A percentile compares a stretch with the other conserved stretches of the same genome.
These are phyloP conservation scores for Penicillium sp. DNA, from an alignment of 2,329 filamentous ascomycete species.

Conservation along the genomic window DNA sequence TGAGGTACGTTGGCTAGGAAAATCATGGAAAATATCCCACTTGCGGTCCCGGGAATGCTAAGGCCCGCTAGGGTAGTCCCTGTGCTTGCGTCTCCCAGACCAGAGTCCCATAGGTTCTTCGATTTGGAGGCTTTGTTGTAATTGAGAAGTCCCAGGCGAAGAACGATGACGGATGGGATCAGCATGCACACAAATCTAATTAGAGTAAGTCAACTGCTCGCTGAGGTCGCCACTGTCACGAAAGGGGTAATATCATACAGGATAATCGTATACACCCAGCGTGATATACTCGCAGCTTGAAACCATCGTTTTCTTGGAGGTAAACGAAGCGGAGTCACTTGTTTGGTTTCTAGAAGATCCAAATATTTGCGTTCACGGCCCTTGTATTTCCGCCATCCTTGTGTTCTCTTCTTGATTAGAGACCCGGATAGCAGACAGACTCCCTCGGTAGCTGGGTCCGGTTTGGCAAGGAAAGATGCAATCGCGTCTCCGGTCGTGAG, in stretches of 20 bases:
- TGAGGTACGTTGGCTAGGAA: slow-evolving; percentile 31
- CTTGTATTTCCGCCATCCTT: slow-evolving; percentile 1
- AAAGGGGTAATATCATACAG: not conserved
- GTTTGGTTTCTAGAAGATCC: not conserved
- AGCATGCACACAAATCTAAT: not conserved
- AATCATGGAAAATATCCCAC: not conserved
- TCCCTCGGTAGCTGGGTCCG: not conserved
- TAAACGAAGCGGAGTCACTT: not conserved
- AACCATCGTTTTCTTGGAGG: not conserved
- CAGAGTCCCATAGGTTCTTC: not conserved
- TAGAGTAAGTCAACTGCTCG: not conserved
- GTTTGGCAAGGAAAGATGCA: not conserved
- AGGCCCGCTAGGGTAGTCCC: not conserved
- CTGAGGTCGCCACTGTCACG: not conserved
- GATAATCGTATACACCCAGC: not conserved
- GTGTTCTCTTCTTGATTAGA: not conserved
- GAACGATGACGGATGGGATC: not conserved
- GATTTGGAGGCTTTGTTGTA: not conserved
- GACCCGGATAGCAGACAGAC: not conserved
- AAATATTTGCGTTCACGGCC: not conserved
- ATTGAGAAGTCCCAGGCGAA: not conserved
- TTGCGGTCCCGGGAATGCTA: not conserved
- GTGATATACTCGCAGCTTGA: not conserved
- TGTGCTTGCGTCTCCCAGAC: not conserved
- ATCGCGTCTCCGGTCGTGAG: not conserved